A percentile compares a stretch with the other conserved stretches of the same genome.
These are phyloP conservation scores for Hypoxylon sp. DNA, from an alignment of 2,329 filamentous ascomycete genomes.

Conservation along the genomic window DNA sequence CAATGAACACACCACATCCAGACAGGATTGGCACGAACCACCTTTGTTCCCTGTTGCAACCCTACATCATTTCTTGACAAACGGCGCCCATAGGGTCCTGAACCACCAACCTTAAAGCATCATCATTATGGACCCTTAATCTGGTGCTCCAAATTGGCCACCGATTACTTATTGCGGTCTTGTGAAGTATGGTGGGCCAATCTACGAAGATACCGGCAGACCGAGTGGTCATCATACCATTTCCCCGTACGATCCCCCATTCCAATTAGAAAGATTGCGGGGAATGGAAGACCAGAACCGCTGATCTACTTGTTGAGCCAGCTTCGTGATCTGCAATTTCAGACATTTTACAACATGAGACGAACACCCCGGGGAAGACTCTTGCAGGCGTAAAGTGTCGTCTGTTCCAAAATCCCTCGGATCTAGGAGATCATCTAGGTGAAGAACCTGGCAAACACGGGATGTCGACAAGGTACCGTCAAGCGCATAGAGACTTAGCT, in stretches of 20 bases:
- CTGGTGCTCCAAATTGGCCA: constrained; percentile 20
- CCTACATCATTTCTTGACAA: constrained; percentile 34
- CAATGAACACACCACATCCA: constrained; percentile 24
- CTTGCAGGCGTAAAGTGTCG: constrained; percentile 3
- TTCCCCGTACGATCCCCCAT: constrained; percentile 42
- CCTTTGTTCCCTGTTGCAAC: constrained; percentile 31
- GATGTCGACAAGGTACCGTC: constrained; percentile 19
- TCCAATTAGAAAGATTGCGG: constrained; percentile 43
- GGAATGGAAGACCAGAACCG: constrained; percentile 41
- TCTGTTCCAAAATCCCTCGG: constrained; percentile 5
- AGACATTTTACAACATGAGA: constrained; percentile 42
- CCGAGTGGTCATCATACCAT: constrained; percentile 37
- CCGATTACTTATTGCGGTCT: constrained; percentile 25
- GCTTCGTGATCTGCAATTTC: constrained; percentile 39
- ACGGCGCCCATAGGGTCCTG: constrained; percentile 23
- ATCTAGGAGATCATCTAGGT: constrained; percentile 8
- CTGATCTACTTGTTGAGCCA: constrained; percentile 23
- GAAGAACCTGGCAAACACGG: constrained; percentile 6
- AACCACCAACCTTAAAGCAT: constrained; percentile 30
- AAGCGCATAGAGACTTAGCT: constrained; percentile 10
- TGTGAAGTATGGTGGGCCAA: constrained; percentile 24
- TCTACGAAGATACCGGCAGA: constrained; percentile 30
- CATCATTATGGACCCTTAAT: constrained; percentile 35
- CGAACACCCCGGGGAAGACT: constrained; percentile 23
- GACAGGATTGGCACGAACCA: constrained; percentile 33